phyloP scores from a whole-genome alignment of 2,329 filamentous ascomycete species.

The Didymella pinodella region DNA sequence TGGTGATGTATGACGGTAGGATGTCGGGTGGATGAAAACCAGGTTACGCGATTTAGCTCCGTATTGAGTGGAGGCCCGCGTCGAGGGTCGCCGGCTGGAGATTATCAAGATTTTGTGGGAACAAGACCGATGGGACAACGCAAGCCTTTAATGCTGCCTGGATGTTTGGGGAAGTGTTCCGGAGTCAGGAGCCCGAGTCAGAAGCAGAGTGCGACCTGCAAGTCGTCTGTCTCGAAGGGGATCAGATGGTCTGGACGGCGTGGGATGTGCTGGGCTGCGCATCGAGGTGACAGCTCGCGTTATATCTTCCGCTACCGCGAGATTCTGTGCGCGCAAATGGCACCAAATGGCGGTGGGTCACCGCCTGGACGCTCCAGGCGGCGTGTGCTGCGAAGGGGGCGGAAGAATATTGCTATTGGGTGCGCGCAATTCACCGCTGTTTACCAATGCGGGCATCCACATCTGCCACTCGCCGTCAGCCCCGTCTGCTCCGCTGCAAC shows the following conservation, averaged over 20 bases:
- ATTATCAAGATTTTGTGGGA: constrained; percentile 20
- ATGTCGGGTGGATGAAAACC: constrained; percentile 27
- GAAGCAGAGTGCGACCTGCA: constrained; percentile 42
- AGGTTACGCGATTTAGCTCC: constrained; percentile 28
- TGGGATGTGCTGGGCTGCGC: constrained; percentile 26
- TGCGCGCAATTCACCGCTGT: constrained; percentile 36
- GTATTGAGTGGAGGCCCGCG: constrained; percentile 25
- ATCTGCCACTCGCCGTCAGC: constrained; percentile 34
- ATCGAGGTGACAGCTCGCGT: constrained; percentile 37
- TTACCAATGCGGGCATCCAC: constrained; percentile 32
- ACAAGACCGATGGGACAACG: constrained; percentile 22
- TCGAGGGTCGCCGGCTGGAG: constrained; percentile 17
- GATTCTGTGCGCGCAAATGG: constrained; percentile 30
- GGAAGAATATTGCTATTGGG: constrained; percentile 32
- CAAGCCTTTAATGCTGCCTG: constrained; percentile 11
- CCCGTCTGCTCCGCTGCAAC: constrained; percentile 31
- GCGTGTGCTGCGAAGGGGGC: constrained; percentile 39
- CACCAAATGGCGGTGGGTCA: constrained; percentile 37
- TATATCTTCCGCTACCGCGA: constrained; percentile 42
- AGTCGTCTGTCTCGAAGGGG: constrained; percentile 24
- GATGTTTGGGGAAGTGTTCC: constrained; percentile 16
- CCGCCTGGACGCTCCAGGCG: constrained; percentile 43
- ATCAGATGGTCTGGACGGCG: constrained; percentile 41
- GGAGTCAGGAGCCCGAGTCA: constrained; percentile 47
- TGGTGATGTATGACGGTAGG: constrained; percentile 40